phyloP scores from a whole-genome alignment of 2,329 filamentous ascomycete genomes.

The Lecanosticta acicola region DNA sequence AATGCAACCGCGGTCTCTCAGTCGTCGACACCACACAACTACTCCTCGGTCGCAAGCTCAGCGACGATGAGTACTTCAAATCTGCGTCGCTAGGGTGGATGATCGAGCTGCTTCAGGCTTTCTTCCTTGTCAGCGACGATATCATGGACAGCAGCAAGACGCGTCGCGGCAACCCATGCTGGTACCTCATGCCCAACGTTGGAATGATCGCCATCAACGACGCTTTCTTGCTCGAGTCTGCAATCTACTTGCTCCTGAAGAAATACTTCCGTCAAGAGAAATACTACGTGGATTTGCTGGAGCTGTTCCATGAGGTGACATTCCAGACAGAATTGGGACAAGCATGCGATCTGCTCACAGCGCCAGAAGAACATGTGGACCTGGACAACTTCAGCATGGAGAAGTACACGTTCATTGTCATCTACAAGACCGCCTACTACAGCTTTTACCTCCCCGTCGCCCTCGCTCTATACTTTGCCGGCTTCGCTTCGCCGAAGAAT shows the following conservation, averaged over 20 bases:
- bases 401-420: slow-evolving; percentile 97
- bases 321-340: slow-evolving; percentile 96
- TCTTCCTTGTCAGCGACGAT: slow-evolving; percentile 97
- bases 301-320: slow-evolving; percentile 92
- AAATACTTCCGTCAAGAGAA: slow-evolving; percentile 88
- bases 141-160: slow-evolving; percentile 98
- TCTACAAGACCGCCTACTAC: slow-evolving; percentile 99
- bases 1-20: slow-evolving; percentile 98
- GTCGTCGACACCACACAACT: slow-evolving; percentile 85
- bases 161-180: slow-evolving; percentile 88
- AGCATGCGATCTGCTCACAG: slow-evolving; percentile 88
- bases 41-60: slow-evolving; percentile 66
- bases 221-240: slow-evolving; percentile 86
- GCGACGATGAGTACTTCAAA: slow-evolving; percentile 78
- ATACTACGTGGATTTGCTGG: slow-evolving; percentile 81
- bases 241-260: slow-evolving; percentile 87
- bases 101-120: slow-evolving; percentile 96
- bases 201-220: slow-evolving; percentile 99
- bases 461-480: slow-evolving; percentile 77
- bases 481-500: slow-evolving; percentile 80
- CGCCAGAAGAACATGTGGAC: slow-evolving; percentile 87
- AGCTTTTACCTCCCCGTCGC: slow-evolving; percentile 97
- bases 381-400: slow-evolving; percentile 91
- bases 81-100: slow-evolving; percentile 89
- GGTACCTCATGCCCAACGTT: slow-evolving; percentile 85